These are phyloP conservation scores for Exophiala calicioides DNA, from an alignment of 2,329 filamentous ascomycete species.

Conservation along the genomic window DNA sequence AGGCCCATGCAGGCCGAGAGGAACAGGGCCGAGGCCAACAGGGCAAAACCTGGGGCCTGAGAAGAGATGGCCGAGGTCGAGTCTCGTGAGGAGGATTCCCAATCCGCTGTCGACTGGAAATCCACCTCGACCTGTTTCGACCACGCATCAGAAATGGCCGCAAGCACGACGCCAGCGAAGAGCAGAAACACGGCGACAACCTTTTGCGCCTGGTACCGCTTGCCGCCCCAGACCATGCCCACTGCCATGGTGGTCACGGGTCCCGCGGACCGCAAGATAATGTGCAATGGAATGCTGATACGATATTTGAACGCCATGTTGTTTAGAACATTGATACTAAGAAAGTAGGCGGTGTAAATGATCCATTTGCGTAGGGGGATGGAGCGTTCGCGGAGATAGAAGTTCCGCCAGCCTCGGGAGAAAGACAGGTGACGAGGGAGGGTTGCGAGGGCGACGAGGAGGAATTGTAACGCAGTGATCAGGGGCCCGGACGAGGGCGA, in stretches of 20 bases:
- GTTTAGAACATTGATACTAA: slow-evolving; percentile 91
- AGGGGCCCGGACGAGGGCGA: slow-evolving; percentile 82
- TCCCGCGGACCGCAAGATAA: slow-evolving; percentile 91
- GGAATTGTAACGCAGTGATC: slow-evolving; percentile 85
- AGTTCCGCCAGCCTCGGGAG: slow-evolving; percentile 56
- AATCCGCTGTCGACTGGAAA: not conserved
- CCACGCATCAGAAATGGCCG: slow-evolving; percentile 85
- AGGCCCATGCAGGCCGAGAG: slow-evolving; percentile 92
- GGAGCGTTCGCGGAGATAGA: slow-evolving; percentile 73
- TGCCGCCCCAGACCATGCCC: slow-evolving; percentile 78
- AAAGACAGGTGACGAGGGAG: slow-evolving; percentile 72
- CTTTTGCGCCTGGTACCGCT: slow-evolving; percentile 78
- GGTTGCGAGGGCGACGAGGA: slow-evolving; percentile 77
- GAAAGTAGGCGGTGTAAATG: slow-evolving; percentile 86
- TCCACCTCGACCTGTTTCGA: slow-evolving; percentile 55
- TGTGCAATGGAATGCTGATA: slow-evolving; percentile 94
- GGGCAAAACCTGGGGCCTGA: slow-evolving; percentile 64
- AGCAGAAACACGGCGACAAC: slow-evolving; percentile 78
- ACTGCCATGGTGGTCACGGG: slow-evolving; percentile 93
- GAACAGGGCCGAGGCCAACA: slow-evolving; percentile 84
- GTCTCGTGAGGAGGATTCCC: slow-evolving; percentile 22
- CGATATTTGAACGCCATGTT: slow-evolving; percentile 97
- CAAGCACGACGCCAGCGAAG: slow-evolving; percentile 81
- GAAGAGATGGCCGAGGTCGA: slow-evolving; percentile 10
- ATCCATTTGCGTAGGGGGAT: slow-evolving; percentile 85